These are phyloP conservation scores for Carallia brachiata DNA, from an alignment of 345 rosid species.

Conservation along the genomic window DNA sequence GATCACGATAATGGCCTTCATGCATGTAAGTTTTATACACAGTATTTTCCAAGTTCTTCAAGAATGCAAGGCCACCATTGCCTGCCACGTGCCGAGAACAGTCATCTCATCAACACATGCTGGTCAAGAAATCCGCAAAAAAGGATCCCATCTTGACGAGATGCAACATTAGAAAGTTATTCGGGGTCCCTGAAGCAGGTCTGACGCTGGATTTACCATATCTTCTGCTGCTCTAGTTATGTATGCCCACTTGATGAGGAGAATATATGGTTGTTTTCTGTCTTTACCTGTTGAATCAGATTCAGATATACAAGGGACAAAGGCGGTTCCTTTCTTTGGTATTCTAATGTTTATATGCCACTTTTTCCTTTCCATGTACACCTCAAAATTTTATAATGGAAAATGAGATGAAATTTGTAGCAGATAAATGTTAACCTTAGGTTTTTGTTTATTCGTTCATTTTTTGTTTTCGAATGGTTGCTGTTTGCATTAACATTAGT, in stretches of 20 bases:
- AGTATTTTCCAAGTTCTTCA: slow-evolving; percentile 15
- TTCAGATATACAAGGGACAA: too few relatives aligned
- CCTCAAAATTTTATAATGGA: not conserved
- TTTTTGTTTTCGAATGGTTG: too few relatives aligned
- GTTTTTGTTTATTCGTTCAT: too few relatives aligned
- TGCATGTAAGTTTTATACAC: too few relatives aligned
- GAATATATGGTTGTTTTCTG: too few relatives aligned
- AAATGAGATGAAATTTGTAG: not conserved
- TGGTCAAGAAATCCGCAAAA: slow-evolving; percentile 61
- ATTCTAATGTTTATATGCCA: not conserved
- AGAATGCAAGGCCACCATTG: slow-evolving; percentile 74
- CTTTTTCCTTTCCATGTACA: not conserved
- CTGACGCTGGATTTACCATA: too few relatives aligned
- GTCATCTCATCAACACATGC: slow-evolving; percentile 53
- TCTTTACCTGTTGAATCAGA: not conserved
- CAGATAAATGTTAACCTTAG: not conserved
- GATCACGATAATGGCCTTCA: too few relatives aligned
- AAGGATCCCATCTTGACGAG: slow-evolving; percentile 58
- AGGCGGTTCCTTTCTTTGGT: too few relatives aligned
- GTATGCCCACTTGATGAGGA: not conserved
- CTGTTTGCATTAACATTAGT: too few relatives aligned
- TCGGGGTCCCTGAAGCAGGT: slow-evolving; percentile 40
- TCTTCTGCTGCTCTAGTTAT: too few relatives aligned
- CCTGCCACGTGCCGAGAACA: slow-evolving; percentile 48
- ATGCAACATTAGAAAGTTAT: slow-evolving; percentile 48